phyloP scores from a whole-genome alignment of 257 asterid genomes.

The Nicotiana knightiana region DNA sequence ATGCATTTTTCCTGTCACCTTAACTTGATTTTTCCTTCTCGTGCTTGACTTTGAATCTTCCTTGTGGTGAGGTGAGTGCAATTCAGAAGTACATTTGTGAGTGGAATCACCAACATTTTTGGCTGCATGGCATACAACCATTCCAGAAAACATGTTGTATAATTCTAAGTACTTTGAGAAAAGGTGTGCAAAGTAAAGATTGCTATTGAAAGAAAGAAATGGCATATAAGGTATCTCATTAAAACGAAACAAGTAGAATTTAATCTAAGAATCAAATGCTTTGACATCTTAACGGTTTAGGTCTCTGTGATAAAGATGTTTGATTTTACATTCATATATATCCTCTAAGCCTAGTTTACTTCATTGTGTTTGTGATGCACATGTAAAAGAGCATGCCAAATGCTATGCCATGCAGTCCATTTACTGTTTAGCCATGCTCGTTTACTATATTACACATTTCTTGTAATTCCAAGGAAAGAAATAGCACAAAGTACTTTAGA shows the following conservation, averaged over 20 bases:
- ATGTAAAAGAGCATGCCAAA: not conserved
- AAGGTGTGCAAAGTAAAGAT: not conserved
- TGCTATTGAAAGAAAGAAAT: not conserved
- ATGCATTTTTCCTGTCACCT: slow-evolving; percentile 9
- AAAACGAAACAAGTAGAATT: not conserved
- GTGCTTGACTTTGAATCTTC: slow-evolving; percentile 14
- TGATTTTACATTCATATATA: not conserved
- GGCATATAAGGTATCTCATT: not conserved
- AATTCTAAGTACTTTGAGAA: not conserved
- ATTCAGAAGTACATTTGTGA: slow-evolving; percentile 23
- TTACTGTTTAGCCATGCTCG: not conserved
- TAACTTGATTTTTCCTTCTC: slow-evolving; percentile 16
- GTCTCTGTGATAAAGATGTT: not conserved
- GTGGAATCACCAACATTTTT: not conserved
- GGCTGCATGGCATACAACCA: not conserved
- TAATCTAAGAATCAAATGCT: not conserved
- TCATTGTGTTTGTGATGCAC: not conserved
- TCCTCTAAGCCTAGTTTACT: not conserved
- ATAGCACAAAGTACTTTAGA: not conserved
- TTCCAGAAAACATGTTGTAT: not conserved
- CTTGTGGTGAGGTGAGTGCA: slow-evolving; percentile 12
- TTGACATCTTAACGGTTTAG: not conserved
- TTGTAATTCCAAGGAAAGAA: not conserved
- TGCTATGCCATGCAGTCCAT: not conserved
- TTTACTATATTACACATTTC: not conserved